Percentiles rank a stretch among this genome's conserved stretches.
Evolutionary conservation across 805 yeast species (phyloP).

Genomic region (Starmera quercuum): DNA sequence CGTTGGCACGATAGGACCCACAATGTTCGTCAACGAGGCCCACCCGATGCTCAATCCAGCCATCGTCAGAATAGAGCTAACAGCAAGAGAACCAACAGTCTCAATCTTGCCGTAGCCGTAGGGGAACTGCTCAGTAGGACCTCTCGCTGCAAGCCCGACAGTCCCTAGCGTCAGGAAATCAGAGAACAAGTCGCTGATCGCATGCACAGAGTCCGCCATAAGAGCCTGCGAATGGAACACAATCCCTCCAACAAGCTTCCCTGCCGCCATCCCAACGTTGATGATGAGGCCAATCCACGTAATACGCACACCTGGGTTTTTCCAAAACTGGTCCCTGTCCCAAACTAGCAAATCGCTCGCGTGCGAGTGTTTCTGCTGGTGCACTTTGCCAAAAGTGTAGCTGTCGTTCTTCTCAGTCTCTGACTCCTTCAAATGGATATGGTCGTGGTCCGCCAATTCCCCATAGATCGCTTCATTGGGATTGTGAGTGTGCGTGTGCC

Average conservation of each 20-base stretch:
- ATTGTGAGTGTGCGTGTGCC: not conserved
- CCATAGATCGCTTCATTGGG: not conserved
- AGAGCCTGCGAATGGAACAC: constrained; percentile 92
- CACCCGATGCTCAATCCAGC: constrained; percentile 92
- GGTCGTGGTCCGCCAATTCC: constrained; percentile 25
- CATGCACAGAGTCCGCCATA: constrained; percentile 91
- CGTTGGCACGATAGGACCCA: constrained; percentile 62
- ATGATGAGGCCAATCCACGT: constrained; percentile 87
- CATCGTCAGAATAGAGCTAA: constrained; percentile 69
- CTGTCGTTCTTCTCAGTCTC: constrained; percentile 35
- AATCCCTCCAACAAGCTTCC: constrained; percentile 85
- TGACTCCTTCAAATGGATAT: constrained; percentile 32
- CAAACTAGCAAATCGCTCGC: constrained; percentile 24
- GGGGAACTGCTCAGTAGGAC: constrained; percentile 60
- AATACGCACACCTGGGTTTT: constrained; percentile 84
- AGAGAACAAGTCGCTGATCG: constrained; percentile 82
- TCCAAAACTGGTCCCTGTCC: constrained; percentile 35
- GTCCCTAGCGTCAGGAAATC: constrained; percentile 87
- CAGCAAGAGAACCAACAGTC: constrained; percentile 85
- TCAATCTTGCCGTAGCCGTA: constrained; percentile 91
- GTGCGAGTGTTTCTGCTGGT: constrained; percentile 28
- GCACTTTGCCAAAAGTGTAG: constrained; percentile 26
- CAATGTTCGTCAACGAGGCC: constrained; percentile 63
- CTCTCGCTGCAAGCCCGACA: constrained; percentile 63
- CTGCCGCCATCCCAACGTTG: constrained; percentile 77